These are phyloP conservation scores for Hymenotorrendiella dingleyae DNA, from an alignment of 2,329 filamentous ascomycete species.

Conservation along the genomic window DNA sequence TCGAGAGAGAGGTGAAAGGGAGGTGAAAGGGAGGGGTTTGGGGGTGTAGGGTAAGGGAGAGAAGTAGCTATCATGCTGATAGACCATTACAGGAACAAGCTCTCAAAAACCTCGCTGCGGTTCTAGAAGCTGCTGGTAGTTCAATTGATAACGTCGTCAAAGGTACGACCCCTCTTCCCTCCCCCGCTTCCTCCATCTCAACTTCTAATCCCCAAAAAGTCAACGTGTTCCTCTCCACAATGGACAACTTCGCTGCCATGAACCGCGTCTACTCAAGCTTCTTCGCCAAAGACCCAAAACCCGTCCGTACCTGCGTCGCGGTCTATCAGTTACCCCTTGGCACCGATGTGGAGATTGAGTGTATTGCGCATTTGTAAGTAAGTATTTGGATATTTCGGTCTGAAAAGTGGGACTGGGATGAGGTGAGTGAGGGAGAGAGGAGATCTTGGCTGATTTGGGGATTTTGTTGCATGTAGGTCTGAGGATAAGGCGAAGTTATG, in stretches of 20 bases:
- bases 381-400: neutral
- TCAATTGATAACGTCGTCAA: slow-evolving; percentile 51
- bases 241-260: slow-evolving; percentile 57
- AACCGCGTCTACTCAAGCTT: slow-evolving; percentile 50
- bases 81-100: slow-evolving; percentile 40
- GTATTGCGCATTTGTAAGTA: slow-evolving; percentile 36
- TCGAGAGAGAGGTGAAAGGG: neutral
- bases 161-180: neutral
- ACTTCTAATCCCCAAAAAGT: slow-evolving; percentile 39
- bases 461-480: no score
- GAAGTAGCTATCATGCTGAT: neutral
- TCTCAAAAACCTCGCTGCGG: slow-evolving; percentile 51
- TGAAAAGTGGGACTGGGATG: no score
- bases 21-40: no score
- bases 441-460: neutral
- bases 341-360: slow-evolving; percentile 50
- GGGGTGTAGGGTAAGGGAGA: no score
- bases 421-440: neutral
- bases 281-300: slow-evolving; percentile 40
- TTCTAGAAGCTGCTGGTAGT: slow-evolving; percentile 56
- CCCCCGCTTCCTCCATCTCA: neutral
- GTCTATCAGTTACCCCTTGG: slow-evolving; percentile 44
- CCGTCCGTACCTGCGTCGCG: slow-evolving; percentile 45
- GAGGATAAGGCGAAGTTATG: no score
- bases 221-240: slow-evolving; percentile 59